Evolutionary conservation across 345 rosid species (phyloP).

Genomic region (Clausena lansium): DNA sequence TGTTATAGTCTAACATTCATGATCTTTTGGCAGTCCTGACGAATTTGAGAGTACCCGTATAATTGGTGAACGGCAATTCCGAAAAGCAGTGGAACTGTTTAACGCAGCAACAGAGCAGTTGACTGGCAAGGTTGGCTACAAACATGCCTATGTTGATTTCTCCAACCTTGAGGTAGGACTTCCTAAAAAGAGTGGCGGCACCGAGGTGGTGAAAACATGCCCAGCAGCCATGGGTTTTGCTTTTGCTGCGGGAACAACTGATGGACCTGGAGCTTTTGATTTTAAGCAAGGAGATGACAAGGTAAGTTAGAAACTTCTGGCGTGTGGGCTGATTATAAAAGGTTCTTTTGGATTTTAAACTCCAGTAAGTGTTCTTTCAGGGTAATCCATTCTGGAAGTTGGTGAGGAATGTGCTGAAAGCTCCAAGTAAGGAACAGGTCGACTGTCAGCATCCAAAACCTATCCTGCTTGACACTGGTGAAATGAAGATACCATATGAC

Average conservation of each 20-base stretch:
- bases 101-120: slow-evolving; percentile 55
- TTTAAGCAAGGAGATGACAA: slow-evolving; percentile 77
- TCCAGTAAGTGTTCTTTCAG: slow-evolving; percentile 27
- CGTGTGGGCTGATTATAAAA: background rate
- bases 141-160: slow-evolving; percentile 50
- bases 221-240: slow-evolving; percentile 82
- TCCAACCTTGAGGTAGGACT: slow-evolving; percentile 52
- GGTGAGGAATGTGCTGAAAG: slow-evolving; percentile 57
- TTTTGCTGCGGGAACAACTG: slow-evolving; percentile 87
- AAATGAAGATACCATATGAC: slow-evolving; percentile 74
- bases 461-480: slow-evolving; percentile 74
- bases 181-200: slow-evolving; percentile 49
- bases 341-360: background rate
- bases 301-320: slow-evolving; percentile 24
- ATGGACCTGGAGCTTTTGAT: slow-evolving; percentile 88
- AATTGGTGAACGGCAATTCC: slow-evolving; percentile 71
- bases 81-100: slow-evolving; percentile 66
- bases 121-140: slow-evolving; percentile 55
- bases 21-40: slow-evolving; percentile 50
- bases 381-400: slow-evolving; percentile 70
- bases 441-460: slow-evolving; percentile 72
- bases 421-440: slow-evolving; percentile 55
- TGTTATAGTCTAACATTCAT: background rate
- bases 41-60: slow-evolving; percentile 81
- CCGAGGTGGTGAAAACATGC: slow-evolving; percentile 52